Evolutionary conservation across 345 rosid species (phyloP), one percentile per base, ranked within the genome.

Genomic region (Moricandia moricandioides): DNA sequence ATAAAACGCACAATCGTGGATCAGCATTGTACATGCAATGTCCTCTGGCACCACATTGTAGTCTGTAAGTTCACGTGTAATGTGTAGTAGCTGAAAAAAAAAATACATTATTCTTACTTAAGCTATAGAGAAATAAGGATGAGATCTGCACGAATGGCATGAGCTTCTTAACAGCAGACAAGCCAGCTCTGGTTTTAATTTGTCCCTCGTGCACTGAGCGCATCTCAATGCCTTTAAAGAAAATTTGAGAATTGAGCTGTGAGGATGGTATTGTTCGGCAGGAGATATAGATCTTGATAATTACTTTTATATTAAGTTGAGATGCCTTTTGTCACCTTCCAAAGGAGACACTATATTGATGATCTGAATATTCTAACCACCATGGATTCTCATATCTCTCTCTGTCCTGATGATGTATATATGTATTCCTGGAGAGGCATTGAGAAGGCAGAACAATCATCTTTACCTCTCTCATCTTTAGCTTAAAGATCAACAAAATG

Each of bases 61-160:
- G 18, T 59, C 21, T 7, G 21, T 34, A 30, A 7, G 63, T 59
- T 59, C 39, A 59, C 63, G 10, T 59, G 63, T 9, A 59, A 59
- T n/a, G 21, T 59, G 37, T 6, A 29, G 33, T 30, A 12, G 35
- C 62, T 58, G 35, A 2, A 14, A 13, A 29, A 29, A 16, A 33
- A 7, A 2, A 58, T 40, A 40, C 51, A 43, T 39, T 39, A 39
- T 57, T 26, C 16, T 57, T n/a, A 6, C 8, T 12, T 58, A 58
- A 29, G 16, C 5, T 58, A 40, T 37, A 26, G 61, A 26, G 33
- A 26, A 56, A 72, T 52, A 52, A 52, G 13, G 58, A 54, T 18
- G 58, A 21, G n/a, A 55, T 9, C 77, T 64, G 70, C 77, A 73
- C 77, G 77, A 73, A 56, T 29, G 77, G 77, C 70, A 24, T 63